A percentile compares a stretch with the other conserved stretches of the same genome.
phyloP scores from a whole-genome alignment of 2,329 filamentous ascomycete species.

The Fragosphaeria purpurea region DNA sequence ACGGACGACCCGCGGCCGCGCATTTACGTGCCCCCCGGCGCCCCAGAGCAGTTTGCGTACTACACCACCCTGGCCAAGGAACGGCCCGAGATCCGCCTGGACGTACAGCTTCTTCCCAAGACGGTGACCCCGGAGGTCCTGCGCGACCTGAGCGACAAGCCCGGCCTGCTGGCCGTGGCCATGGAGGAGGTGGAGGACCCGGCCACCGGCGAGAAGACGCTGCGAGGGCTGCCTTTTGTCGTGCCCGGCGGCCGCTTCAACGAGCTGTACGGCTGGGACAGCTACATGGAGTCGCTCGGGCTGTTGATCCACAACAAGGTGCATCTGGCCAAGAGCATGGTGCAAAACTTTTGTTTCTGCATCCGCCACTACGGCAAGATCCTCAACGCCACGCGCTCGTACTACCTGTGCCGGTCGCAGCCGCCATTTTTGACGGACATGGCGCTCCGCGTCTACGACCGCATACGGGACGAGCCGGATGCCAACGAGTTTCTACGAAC shows the following conservation, averaged over 20 bases:
- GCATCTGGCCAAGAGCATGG: slow-evolving; percentile 87
- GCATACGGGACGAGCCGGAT: slow-evolving; percentile 76
- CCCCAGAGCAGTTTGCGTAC: slow-evolving; percentile 81
- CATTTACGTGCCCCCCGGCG: slow-evolving; percentile 80
- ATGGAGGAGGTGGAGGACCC: slow-evolving; percentile 69
- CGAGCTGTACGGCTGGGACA: slow-evolving; percentile 97
- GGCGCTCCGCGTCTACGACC: slow-evolving; percentile 86
- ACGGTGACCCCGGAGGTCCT: slow-evolving; percentile 74
- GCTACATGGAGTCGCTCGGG: slow-evolving; percentile 94
- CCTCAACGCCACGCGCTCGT: slow-evolving; percentile 89
- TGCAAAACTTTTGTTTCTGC: slow-evolving; percentile 93
- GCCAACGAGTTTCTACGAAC: slow-evolving; percentile 71
- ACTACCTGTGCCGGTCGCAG: slow-evolving; percentile 90
- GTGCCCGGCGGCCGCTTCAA: slow-evolving; percentile 97
- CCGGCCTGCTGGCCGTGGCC: slow-evolving; percentile 78
- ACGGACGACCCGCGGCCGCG: slow-evolving; percentile 79
- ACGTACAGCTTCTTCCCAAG: slow-evolving; percentile 70
- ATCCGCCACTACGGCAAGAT: slow-evolving; percentile 99
- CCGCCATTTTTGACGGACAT: slow-evolving; percentile 97
- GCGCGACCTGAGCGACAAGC: slow-evolving; percentile 73
- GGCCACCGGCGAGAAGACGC: slow-evolving; percentile 56
- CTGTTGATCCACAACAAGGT: slow-evolving; percentile 76
- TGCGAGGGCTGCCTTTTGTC: slow-evolving; percentile 84
- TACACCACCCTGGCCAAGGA: slow-evolving; percentile 72
- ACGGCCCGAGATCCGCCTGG: slow-evolving; percentile 73